A percentile compares a stretch with the other conserved stretches of the same genome.
Evolutionary conservation across 1,284 basidiomycete genomes (phyloP).

Genomic region (Naganishia cerealis): DNA sequence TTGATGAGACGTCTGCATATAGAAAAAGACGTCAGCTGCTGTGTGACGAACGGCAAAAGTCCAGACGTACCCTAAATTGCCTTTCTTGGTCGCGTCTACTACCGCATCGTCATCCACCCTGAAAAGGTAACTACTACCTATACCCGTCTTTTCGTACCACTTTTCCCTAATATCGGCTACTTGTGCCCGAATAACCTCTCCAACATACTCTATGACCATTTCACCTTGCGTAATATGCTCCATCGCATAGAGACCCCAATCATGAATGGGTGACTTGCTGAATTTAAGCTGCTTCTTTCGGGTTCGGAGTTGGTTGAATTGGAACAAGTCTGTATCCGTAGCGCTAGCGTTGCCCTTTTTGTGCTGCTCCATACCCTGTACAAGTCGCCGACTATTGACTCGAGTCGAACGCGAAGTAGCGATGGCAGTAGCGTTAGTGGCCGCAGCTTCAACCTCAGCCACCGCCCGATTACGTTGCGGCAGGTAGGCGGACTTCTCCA

Average conservation of each 20-base stretch:
- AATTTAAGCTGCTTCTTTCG: constrained; percentile 98
- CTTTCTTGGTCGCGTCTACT: constrained; percentile 98
- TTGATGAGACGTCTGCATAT: constrained; percentile 79
- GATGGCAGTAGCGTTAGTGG: constrained; percentile 53
- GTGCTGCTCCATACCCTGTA: constrained; percentile 92
- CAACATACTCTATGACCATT: constrained; percentile 99
- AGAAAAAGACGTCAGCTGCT: constrained; percentile 13
- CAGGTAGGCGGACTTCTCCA: constrained; percentile 84
- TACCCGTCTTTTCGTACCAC: constrained; percentile 90
- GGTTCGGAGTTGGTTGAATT: constrained; percentile 97
- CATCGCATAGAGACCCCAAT: constrained; percentile 95
- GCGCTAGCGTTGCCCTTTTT: constrained; percentile 63
- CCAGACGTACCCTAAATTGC: constrained; percentile 72
- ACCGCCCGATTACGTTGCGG: constrained; percentile 62
- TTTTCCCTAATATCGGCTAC: constrained; percentile 97
- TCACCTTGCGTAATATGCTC: constrained; percentile 90
- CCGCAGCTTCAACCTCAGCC: constrained; percentile 49
- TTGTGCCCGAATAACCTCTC: constrained; percentile 90
- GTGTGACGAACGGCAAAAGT: constrained; percentile 46
- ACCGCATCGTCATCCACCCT: constrained; percentile 87
- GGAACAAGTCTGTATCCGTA: constrained; percentile 65
- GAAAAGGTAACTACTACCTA: constrained; percentile 92
- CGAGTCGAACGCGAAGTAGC: constrained; percentile 86
- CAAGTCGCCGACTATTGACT: constrained; percentile 87
- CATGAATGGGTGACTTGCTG: constrained; percentile 92